Percentiles rank a stretch among this genome's conserved stretches.
Evolutionary conservation across 768 basidiomycete species (phyloP).

Genomic region (Pleurotus giganteus): DNA sequence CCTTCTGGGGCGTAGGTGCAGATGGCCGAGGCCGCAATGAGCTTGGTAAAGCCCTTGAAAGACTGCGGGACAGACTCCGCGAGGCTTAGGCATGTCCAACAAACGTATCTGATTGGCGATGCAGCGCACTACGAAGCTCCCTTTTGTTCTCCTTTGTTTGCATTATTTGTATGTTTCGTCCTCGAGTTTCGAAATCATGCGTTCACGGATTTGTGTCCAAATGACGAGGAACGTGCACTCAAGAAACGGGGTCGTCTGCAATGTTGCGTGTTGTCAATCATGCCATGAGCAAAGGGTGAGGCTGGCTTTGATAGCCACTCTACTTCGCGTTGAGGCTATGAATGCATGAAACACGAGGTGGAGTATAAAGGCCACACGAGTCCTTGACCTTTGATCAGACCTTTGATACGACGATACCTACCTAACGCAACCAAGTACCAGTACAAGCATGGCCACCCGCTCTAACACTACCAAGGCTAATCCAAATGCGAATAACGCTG

Average conservation of each 20-base stretch:
- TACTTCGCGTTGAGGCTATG: background rate
- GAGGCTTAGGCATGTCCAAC: constrained; percentile 13
- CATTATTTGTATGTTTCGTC: constrained; percentile 2
- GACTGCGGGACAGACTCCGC: constrained; percentile 57
- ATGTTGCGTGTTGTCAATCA: background rate
- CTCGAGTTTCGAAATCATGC: constrained; percentile 6
- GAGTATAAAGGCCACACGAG: background rate
- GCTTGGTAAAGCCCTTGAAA: constrained; percentile 67
- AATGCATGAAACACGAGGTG: constrained; percentile 4
- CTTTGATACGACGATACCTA: constrained; percentile 7
- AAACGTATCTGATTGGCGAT: constrained; percentile 4
- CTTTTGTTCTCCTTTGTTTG: constrained; percentile 4
- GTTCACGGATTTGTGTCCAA: background rate
- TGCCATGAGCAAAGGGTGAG: background rate
- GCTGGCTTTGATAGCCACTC: background rate
- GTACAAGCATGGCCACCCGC: constrained; percentile 27
- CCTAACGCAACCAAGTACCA: constrained; percentile 11
- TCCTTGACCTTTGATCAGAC: background rate
- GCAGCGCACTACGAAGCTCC: background rate
- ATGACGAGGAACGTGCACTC: background rate
- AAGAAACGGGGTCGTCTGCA: background rate
- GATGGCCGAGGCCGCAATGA: constrained; percentile 70
- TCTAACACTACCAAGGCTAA: constrained; percentile 19
- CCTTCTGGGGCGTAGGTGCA: constrained; percentile 76
- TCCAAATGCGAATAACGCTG: constrained; percentile 21